Conservation (phyloP, 2,329 filamentous ascomycete genomes). For the Hysterium pulicare region DNA sequence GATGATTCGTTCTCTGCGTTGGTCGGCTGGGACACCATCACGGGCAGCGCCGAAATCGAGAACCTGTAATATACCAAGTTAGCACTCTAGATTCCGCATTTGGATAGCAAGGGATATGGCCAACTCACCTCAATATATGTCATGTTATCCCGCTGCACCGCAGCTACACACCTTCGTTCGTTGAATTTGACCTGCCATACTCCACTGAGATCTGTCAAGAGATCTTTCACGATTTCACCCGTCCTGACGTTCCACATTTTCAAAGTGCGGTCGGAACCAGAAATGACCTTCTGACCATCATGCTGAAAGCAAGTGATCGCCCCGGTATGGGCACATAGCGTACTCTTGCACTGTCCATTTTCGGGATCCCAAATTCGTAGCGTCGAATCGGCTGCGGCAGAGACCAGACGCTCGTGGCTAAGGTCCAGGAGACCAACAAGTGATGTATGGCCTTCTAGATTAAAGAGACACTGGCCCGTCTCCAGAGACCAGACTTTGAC, state of each 20-base stretch:
- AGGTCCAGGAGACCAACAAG: constrained; percentile 90
- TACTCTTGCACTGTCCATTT: constrained; percentile 83
- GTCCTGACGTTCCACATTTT: constrained; percentile 98
- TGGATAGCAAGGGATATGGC: not conserved
- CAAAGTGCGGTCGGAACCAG: constrained; percentile 87
- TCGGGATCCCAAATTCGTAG: constrained; percentile 96
- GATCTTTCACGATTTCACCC: constrained; percentile 87
- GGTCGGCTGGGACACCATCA: constrained; percentile 74
- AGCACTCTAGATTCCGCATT: constrained; percentile 2
- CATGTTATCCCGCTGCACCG: constrained; percentile 85
- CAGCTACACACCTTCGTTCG: constrained; percentile 88
- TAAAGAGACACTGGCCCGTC: constrained; percentile 79
- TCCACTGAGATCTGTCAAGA: constrained; percentile 89
- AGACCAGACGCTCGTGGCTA: constrained; percentile 84
- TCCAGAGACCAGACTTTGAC: constrained; percentile 97
- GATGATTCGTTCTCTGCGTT: constrained; percentile 73
- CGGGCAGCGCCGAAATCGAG: constrained; percentile 94
- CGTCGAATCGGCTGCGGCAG: constrained; percentile 91
- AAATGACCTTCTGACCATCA: constrained; percentile 93
- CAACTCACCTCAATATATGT: constrained; percentile 89
- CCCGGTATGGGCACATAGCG: constrained; percentile 87
- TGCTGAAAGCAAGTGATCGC: constrained; percentile 99
- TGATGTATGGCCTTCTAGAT: constrained; percentile 86
- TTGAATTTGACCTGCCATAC: constrained; percentile 99
- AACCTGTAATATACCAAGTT: constrained; percentile 57